phyloP scores from a whole-genome alignment of 2,329 filamentous ascomycete genomes.

The Gaeumannomyces tritici region DNA sequence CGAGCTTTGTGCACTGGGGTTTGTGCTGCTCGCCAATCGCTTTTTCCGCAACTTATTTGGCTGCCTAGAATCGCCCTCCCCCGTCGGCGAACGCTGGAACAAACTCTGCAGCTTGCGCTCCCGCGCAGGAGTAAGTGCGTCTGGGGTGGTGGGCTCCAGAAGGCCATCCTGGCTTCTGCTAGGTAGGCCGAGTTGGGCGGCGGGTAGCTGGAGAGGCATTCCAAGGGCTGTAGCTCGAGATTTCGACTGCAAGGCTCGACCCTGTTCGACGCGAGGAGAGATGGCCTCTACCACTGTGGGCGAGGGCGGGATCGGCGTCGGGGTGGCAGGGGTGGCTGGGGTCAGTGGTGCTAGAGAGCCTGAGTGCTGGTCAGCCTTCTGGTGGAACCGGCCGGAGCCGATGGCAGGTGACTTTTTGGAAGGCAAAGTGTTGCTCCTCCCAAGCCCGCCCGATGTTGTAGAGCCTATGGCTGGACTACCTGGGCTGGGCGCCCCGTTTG shows the following conservation, averaged over 20 bases:
- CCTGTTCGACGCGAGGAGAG: constrained; percentile 1
- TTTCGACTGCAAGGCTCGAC: neutral
- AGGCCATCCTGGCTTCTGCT: constrained; percentile 38
- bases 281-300: constrained; percentile 4
- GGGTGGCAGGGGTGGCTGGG: constrained; percentile 7
- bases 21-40: constrained; percentile 62
- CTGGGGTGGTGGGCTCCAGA: constrained; percentile 17
- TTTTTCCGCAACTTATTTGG: constrained; percentile 93
- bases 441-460: constrained; percentile 47
- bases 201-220: neutral
- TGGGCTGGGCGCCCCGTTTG: constrained; percentile 62
- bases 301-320: constrained; percentile 8
- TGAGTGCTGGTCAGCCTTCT: constrained; percentile 17
- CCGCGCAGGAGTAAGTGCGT: constrained; percentile 46
- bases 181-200: constrained; percentile 8
- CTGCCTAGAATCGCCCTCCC: constrained; percentile 55
- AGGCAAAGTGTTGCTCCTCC: constrained; percentile 80
- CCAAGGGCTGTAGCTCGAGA: neutral
- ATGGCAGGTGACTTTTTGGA: constrained; percentile 78
- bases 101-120: constrained; percentile 61
- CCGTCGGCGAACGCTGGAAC: constrained; percentile 59
- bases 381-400: constrained; percentile 55
- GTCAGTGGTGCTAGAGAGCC: constrained; percentile 21
- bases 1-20: constrained; percentile 86
- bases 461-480: constrained; percentile 45